phyloP scores from a whole-genome alignment of 495 filamentous ascomycete genomes.

The Echria macrotheca region DNA sequence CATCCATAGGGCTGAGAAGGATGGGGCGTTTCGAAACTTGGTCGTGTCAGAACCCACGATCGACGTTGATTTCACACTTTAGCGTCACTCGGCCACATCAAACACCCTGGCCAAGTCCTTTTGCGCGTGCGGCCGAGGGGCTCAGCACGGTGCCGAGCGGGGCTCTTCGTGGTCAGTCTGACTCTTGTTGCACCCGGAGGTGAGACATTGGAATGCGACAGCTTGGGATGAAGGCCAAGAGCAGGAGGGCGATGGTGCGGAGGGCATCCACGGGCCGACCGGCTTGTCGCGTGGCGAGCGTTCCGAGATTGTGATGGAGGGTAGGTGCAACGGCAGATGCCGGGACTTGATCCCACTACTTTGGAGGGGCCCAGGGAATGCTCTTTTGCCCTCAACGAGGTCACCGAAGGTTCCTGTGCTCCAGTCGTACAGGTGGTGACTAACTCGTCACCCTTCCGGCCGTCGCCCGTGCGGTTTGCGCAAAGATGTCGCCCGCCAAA shows the following conservation, averaged over 20 bases:
- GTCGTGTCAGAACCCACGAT: conserved; percentile 4
- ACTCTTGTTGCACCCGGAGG: neutral
- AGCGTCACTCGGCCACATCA: neutral
- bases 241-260: neutral
- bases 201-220: neutral
- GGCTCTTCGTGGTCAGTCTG: neutral
- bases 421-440: conserved; percentile 5
- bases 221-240: neutral
- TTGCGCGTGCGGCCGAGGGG: neutral
- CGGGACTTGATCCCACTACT: neutral
- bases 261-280: neutral
- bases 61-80: neutral
- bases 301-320: neutral
- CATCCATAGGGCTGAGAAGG: conserved; percentile 24
- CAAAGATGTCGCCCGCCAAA: neutral
- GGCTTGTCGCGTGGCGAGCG: neutral
- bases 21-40: conserved; percentile 6
- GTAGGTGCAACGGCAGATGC: conserved; percentile 1
- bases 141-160: neutral
- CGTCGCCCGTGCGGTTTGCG: conserved; percentile 12
- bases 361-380: neutral
- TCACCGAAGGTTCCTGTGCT: conserved; percentile 1
- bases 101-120: neutral
- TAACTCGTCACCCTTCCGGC: conserved; percentile 7
- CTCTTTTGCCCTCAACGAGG: neutral